These are phyloP conservation scores for Taphrina betulina DNA, from an alignment of 1,139 yeast genomes.

Conservation along the genomic window DNA sequence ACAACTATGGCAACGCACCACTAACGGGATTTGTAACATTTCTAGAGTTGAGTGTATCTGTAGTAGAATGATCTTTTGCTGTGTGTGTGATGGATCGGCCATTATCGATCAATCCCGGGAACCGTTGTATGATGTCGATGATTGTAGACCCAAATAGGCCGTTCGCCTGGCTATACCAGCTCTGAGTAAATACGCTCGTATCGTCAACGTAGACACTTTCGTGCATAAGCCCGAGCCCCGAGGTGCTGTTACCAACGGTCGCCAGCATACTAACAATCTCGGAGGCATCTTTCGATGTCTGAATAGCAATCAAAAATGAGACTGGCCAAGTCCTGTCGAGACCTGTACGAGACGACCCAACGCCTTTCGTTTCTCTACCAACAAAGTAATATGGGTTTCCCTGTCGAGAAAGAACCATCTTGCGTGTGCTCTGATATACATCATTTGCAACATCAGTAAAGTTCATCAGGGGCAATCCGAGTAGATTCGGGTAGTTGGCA, in stretches of 20 bases:
- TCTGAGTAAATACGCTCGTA: conserved; percentile 45
- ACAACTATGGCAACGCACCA: too few species aligned
- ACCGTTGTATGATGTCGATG: conserved; percentile 62
- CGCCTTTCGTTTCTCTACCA: conserved; percentile 66
- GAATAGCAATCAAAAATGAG: conserved; percentile 69
- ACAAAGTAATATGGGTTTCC: conserved; percentile 83
- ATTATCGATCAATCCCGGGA: conserved; percentile 2
- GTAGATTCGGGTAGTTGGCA: conserved; percentile 80
- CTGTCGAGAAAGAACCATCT: conserved; percentile 63
- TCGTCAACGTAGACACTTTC: conserved; percentile 72
- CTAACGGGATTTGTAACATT: too few species aligned
- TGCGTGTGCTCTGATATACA: conserved; percentile 73
- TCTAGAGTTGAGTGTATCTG: too few species aligned
- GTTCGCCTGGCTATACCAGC: conserved; percentile 81
- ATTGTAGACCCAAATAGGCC: conserved; percentile 86
- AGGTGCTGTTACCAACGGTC: conserved; percentile 61
- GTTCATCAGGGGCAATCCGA: conserved; percentile 80
- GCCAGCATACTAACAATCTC: conserved; percentile 59
- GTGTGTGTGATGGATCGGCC: too few species aligned
- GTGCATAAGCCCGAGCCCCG: conserved; percentile 76
- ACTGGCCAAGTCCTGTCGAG: conserved; percentile 84
- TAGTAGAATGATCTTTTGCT: too few species aligned
- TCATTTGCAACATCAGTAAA: conserved; percentile 54
- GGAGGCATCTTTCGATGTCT: conserved; percentile 69
- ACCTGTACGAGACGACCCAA: conserved; percentile 92